Conservation (phyloP, 148 eudicot species). For the Agrostemma githago region DNA sequence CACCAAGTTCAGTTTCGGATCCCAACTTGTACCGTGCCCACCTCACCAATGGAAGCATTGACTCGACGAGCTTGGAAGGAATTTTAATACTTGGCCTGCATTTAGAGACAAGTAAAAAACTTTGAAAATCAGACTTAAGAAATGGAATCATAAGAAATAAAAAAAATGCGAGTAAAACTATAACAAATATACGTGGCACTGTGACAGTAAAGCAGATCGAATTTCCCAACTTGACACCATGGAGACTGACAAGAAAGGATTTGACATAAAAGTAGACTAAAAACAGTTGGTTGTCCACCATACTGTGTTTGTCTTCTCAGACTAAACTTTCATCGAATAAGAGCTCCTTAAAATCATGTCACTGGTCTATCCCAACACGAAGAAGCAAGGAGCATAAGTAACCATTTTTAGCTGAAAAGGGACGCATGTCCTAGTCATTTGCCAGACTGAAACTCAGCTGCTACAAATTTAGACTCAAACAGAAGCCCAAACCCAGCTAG, state of each 20-base stretch:
- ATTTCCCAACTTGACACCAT: too few species aligned
- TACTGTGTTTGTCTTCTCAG: too few species aligned
- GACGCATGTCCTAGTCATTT: neutral
- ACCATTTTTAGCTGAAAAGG: neutral
- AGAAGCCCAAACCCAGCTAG: slow-evolving; percentile 2
- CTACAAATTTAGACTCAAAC: neutral
- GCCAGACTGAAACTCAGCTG: neutral
- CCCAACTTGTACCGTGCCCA: slow-evolving; percentile 52
- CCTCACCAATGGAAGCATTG: slow-evolving; percentile 39
- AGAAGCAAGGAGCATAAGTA: neutral
- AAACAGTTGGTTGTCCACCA: too few species aligned
- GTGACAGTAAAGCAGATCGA: neutral
- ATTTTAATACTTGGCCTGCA: slow-evolving; percentile 71
- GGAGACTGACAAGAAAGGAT: too few species aligned
- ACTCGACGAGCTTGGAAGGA: slow-evolving; percentile 46
- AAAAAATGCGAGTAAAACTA: neutral
- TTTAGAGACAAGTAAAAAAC: slow-evolving; percentile 15
- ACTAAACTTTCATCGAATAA: too few species aligned
- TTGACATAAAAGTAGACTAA: too few species aligned
- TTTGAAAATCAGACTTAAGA: neutral
- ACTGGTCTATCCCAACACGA: too few species aligned
- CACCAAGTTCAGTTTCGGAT: slow-evolving; percentile 36
- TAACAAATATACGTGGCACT: neutral
- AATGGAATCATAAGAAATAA: neutral
- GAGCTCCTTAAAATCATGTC: too few species aligned